These are phyloP conservation scores for Margaritispora aquatica DNA, from an alignment of 495 filamentous ascomycete genomes.

Conservation along the genomic window DNA sequence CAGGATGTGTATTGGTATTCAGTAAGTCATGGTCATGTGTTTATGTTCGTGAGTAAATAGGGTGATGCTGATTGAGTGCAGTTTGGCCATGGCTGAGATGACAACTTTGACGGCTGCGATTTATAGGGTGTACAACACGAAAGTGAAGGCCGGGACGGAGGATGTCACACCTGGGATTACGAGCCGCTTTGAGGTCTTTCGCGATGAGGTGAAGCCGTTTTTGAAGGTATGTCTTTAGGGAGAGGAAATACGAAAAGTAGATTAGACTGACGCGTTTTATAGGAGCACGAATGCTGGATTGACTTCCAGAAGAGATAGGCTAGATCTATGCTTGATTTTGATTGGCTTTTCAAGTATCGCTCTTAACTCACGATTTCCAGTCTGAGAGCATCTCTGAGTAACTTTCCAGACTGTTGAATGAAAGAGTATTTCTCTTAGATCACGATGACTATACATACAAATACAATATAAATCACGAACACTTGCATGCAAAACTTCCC, in stretches of 20 bases:
- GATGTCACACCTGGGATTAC: slow-evolving; percentile 29
- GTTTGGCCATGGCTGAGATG: slow-evolving; percentile 39
- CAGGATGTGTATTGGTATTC: slow-evolving; percentile 28
- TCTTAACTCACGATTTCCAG: no score
- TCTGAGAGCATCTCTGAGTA: no score
- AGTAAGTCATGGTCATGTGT: no score
- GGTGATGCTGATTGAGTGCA: slow-evolving; percentile 9
- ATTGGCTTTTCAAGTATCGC: no score
- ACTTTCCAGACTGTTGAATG: no score
- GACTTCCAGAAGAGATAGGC: slow-evolving; percentile 1
- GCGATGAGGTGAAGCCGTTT: slow-evolving; percentile 26
- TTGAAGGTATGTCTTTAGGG: slow-evolving; percentile 1
- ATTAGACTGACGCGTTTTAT: background rate
- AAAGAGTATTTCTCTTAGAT: no score
- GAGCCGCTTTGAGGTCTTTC: slow-evolving; percentile 35
- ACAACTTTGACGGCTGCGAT: slow-evolving; percentile 32
- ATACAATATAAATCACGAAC: no score
- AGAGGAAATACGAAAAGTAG: background rate
- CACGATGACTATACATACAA: no score
- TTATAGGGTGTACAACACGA: slow-evolving; percentile 31
- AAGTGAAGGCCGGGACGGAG: slow-evolving; percentile 16
- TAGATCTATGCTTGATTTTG: no score
- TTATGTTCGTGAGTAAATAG: no score
- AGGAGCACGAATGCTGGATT: slow-evolving; percentile 14
- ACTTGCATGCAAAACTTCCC: no score